These are phyloP conservation scores for Mycosarcoma mackinlayi DNA, from an alignment of 1,284 basidiomycete genomes.

Conservation along the genomic window DNA sequence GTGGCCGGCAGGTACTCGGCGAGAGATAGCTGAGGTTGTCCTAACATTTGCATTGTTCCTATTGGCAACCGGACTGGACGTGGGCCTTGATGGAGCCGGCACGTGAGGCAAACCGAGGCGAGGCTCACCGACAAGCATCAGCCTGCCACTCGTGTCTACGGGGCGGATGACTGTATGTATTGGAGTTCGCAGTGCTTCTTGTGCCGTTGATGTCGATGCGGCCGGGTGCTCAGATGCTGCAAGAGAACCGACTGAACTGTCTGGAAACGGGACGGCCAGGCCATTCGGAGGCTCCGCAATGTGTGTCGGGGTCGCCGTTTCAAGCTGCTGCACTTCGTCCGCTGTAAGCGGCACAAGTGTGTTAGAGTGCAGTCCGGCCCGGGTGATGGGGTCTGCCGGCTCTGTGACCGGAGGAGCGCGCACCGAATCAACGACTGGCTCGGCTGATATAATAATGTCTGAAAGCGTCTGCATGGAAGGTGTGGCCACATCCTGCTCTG, in stretches of 20 bases:
- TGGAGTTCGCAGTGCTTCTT: background rate
- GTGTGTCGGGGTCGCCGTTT: background rate
- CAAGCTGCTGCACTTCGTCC: background rate
- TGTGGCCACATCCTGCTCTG: too few relatives aligned
- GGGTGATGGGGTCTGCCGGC: too few relatives aligned
- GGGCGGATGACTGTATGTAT: background rate
- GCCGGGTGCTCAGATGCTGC: background rate
- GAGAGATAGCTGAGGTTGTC: background rate
- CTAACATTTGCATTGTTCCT: background rate
- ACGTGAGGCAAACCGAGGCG: constrained; percentile 29
- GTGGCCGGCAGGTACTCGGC: constrained; percentile 15
- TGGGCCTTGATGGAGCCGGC: background rate
- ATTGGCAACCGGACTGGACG: background rate
- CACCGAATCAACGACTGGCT: too few relatives aligned
- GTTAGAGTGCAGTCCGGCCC: too few relatives aligned
- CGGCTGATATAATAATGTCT: too few relatives aligned
- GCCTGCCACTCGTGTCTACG: constrained; percentile 9
- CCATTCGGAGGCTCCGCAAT: background rate
- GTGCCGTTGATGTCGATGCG: background rate
- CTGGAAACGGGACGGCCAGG: too few relatives aligned
- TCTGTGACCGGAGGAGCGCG: too few relatives aligned
- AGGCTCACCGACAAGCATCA: constrained; percentile 34
- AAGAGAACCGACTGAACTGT: background rate
- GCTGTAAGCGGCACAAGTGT: too few relatives aligned
- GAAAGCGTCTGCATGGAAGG: too few relatives aligned